These are phyloP conservation scores for Penicillium pancosmium DNA, from an alignment of 495 filamentous ascomycete genomes.

Conservation along the genomic window DNA sequence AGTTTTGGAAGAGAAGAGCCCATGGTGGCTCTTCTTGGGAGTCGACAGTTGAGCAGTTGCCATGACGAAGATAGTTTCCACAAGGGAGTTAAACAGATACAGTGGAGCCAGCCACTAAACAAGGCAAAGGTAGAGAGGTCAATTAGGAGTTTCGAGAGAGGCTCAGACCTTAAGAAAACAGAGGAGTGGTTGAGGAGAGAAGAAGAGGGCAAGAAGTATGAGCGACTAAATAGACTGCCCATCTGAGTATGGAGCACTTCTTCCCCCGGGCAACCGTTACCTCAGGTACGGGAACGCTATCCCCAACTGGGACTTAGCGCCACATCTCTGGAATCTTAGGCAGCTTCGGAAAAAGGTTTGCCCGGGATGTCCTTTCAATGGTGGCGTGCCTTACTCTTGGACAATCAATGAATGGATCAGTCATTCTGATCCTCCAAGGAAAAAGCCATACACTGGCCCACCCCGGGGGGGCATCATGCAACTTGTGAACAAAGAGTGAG, in stretches of 20 bases:
- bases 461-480: neutral
- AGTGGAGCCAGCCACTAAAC: slow-evolving; percentile 21
- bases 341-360: neutral
- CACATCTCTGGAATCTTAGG: neutral
- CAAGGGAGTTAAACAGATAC: slow-evolving; percentile 15
- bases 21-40: slow-evolving; percentile 89
- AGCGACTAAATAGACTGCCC: slow-evolving; percentile 47
- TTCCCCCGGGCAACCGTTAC: slow-evolving; percentile 47
- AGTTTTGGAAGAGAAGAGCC: slow-evolving; percentile 88
- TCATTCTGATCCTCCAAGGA: neutral
- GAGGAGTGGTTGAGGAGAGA: slow-evolving; percentile 27
- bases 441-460: neutral
- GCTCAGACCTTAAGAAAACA: slow-evolving; percentile 36
- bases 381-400: neutral
- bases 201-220: slow-evolving; percentile 16
- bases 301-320: slow-evolving; percentile 12
- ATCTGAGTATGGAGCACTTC: slow-evolving; percentile 29
- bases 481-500: neutral
- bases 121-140: slow-evolving; percentile 25
- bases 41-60: slow-evolving; percentile 87
- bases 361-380: neutral
- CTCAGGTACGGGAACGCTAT: slow-evolving; percentile 40
- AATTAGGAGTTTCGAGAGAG: slow-evolving; percentile 22
- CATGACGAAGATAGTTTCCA: slow-evolving; percentile 57
- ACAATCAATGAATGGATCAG: too few relatives aligned